Base-by-base conservation (phyloP, 805 yeast genomes). In the Teunomyces kruisii region DNA sequence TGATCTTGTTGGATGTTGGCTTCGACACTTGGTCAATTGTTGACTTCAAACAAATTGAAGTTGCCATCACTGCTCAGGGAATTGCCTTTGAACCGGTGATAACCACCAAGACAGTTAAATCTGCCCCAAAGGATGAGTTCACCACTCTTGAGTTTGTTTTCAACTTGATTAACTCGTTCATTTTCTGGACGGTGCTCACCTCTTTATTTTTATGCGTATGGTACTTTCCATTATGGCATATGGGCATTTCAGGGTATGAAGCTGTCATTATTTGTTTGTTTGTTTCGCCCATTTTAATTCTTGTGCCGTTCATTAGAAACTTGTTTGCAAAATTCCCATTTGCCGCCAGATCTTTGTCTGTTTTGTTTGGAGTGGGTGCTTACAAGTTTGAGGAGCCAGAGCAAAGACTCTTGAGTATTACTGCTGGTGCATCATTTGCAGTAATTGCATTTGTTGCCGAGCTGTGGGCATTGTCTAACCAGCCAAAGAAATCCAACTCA, bases 221-320 rank as follows among this genome's bases (percentile, higher is more conserved):
- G 99, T 88, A 88, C 70, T 94, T 94, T 75, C 99, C 99, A 9
- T 73, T 94, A 50, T 94, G 99, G 99, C 80, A 86, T 61, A 90
- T 94, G 97, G 98, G 97, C 6, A 85, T 94, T 37, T 86, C 96
- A 1, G 99, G 99, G 3, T 91, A 87, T 62, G 99, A 94, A 67
- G 86, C 86, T 0, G 76, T 82, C 2, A 72, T 88, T 39, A 46
- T 58, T 9, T 59, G 80, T 6, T 68, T 81, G 16, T 69, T 83
- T 31, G 43, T 81, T 9, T 75, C 86, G 3, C 89, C 96, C 1
- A 47, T 83, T 10, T 32, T 86, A 2, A 66, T 86, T 22, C 51
- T 83, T 12, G 39, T 58, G 51, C 72, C 75, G 0, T 56, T 56
- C 6, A 15, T 72, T 3, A 68, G 76, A 45, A 51, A 51, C 7